Evolutionary conservation across 345 rosid genomes (phyloP).

Genomic region (Salix viminalis): DNA sequence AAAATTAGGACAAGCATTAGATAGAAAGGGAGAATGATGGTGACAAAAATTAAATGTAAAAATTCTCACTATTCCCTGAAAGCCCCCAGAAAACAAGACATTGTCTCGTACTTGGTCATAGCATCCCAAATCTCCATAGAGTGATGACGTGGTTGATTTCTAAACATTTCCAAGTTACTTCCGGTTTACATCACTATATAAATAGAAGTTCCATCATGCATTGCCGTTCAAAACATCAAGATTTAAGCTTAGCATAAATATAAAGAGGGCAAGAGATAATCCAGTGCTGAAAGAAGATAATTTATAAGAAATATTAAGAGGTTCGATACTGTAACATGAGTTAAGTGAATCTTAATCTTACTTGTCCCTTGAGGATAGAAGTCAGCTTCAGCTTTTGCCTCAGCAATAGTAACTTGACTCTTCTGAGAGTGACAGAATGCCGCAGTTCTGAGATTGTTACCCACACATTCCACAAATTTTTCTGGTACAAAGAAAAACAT

Average conservation of each 20-base stretch:
- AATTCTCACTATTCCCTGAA: neutral
- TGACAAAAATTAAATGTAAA: neutral
- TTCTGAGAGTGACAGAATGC: slow-evolving; percentile 73
- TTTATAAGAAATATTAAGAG: neutral
- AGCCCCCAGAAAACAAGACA: neutral
- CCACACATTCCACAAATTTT: slow-evolving; percentile 79
- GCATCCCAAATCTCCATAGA: neutral
- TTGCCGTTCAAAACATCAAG: neutral
- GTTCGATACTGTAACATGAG: slow-evolving; percentile 1
- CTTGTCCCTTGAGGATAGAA: slow-evolving; percentile 80
- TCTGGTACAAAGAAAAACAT: slow-evolving; percentile 42
- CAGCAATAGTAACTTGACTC: slow-evolving; percentile 64
- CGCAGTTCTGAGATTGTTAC: slow-evolving; percentile 66
- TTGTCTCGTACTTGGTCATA: neutral
- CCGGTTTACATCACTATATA: neutral
- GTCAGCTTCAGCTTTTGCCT: slow-evolving; percentile 77
- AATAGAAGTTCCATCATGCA: neutral
- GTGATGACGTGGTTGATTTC: neutral
- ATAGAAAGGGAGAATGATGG: too few relatives aligned
- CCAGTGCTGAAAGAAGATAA: neutral
- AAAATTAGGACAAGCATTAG: neutral
- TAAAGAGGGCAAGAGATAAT: neutral
- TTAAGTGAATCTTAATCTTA: slow-evolving; percentile 36
- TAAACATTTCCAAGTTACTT: neutral
- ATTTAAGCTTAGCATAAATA: neutral